Conservation (phyloP, 2,329 filamentous ascomycete genomes). For the Paecilomyces formosus region DNA sequence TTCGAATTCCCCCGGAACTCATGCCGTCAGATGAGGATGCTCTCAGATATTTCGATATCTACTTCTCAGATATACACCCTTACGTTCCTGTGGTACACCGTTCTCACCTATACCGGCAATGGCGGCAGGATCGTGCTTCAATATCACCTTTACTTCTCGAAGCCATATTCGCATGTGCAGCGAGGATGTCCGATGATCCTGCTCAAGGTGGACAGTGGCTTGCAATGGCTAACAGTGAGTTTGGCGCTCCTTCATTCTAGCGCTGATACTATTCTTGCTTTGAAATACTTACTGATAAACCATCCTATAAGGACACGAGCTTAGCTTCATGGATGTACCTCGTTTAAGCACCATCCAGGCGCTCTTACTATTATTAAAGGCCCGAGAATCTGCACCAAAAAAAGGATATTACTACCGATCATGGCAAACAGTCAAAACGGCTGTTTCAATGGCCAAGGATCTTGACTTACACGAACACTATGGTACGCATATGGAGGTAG, state of each 20-base stretch:
- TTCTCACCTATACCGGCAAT: constrained; percentile 76
- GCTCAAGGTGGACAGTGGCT: constrained; percentile 88
- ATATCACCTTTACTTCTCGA: constrained; percentile 87
- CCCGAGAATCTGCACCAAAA: constrained; percentile 83
- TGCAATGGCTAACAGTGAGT: constrained; percentile 73
- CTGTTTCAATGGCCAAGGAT: constrained; percentile 88
- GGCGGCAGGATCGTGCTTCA: constrained; percentile 71
- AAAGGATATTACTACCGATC: constrained; percentile 94
- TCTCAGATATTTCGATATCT: constrained; percentile 80
- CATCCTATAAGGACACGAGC: constrained; percentile 62
- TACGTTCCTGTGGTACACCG: constrained; percentile 88
- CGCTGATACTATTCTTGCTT: background rate
- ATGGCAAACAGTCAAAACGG: constrained; percentile 91
- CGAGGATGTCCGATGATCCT: constrained; percentile 73
- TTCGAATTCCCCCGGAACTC: constrained; percentile 82
- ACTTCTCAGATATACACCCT: constrained; percentile 83
- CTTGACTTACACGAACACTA: constrained; percentile 82
- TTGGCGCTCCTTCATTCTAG: constrained; percentile 1
- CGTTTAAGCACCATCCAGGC: constrained; percentile 88
- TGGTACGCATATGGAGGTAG: constrained; percentile 66
- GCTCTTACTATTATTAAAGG: constrained; percentile 78
- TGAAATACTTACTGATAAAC: constrained; percentile 19
- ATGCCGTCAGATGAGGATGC: constrained; percentile 85
- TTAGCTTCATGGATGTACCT: constrained; percentile 89
- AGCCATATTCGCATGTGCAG: constrained; percentile 83